Percentiles rank a stretch among this genome's conserved stretches.
Conservation (phyloP, 805 yeast species). For the Ogataea paraovalis region DNA sequence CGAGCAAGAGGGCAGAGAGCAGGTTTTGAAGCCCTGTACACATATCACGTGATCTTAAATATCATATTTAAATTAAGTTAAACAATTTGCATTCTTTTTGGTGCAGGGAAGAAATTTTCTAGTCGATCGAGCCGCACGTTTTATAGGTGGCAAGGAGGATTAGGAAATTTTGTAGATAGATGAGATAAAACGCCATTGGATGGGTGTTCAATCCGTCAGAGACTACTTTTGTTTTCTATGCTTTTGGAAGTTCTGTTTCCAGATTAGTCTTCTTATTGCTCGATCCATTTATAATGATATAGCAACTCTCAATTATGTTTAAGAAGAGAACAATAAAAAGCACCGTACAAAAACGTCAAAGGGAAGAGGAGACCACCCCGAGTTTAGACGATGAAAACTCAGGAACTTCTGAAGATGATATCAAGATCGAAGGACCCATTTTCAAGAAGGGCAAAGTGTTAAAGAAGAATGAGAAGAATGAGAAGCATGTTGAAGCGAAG, state of each 20-base stretch:
- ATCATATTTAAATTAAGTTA: too few relatives aligned
- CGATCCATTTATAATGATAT: neutral
- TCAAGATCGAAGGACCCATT: neutral
- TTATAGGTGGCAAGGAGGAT: neutral
- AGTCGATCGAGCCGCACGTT: too few relatives aligned
- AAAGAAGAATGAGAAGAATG: neutral
- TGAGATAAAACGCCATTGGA: neutral
- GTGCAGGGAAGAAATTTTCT: too few relatives aligned
- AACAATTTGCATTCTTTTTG: too few relatives aligned
- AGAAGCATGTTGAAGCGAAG: neutral
- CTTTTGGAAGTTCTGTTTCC: too few relatives aligned
- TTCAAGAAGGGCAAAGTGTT: constrained; percentile 2
- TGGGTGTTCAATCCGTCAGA: too few relatives aligned
- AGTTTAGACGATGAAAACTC: constrained; percentile 1
- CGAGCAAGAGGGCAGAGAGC: too few relatives aligned
- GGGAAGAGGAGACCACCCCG: neutral
- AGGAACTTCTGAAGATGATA: constrained; percentile 1
- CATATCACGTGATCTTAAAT: neutral
- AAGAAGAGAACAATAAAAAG: constrained; percentile 30
- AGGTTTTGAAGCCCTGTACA: neutral
- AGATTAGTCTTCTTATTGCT: too few relatives aligned
- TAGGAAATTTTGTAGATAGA: constrained; percentile 14
- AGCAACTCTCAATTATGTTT: constrained; percentile 29
- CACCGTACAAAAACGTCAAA: neutral
- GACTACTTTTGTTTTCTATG: too few relatives aligned